phyloP scores from a whole-genome alignment of 2,329 filamentous ascomycete genomes.

The Microsporum audouinii region DNA sequence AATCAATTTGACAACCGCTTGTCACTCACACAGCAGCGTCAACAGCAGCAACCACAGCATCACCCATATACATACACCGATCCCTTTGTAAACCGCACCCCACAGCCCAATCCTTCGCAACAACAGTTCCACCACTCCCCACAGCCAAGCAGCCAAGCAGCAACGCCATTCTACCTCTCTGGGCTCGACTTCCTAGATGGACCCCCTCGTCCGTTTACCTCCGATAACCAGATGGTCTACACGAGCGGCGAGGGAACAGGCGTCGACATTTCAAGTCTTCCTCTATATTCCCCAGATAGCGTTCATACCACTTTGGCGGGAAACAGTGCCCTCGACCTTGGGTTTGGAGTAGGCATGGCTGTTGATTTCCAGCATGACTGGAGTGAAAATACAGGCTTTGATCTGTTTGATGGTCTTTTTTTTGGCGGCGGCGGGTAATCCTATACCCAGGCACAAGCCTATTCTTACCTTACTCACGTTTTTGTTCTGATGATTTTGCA shows the following conservation, averaged over 20 bases:
- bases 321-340: constrained; percentile 36
- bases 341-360: constrained; percentile 31
- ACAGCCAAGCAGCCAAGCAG: constrained; percentile 4
- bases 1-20: neutral
- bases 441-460: too few relatives aligned
- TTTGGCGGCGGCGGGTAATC: constrained; percentile 30
- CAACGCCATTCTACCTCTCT: constrained; percentile 23
- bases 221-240: neutral
- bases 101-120: constrained; percentile 1
- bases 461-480: neutral
- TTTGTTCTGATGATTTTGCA: neutral
- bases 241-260: neutral
- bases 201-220: constrained; percentile 23
- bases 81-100: constrained; percentile 6
- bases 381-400: constrained; percentile 37
- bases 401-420: constrained; percentile 46
- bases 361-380: constrained; percentile 39
- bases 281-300: constrained; percentile 13
- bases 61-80: neutral
- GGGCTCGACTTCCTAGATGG: constrained; percentile 47
- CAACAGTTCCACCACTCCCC: neutral
- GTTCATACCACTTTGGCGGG: constrained; percentile 24
- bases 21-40: neutral
- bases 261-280: neutral
- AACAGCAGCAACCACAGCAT: neutral